Base-by-base conservation (phyloP, 176 grass and related monocot genomes). In the Pontederia paniculata region DNA sequence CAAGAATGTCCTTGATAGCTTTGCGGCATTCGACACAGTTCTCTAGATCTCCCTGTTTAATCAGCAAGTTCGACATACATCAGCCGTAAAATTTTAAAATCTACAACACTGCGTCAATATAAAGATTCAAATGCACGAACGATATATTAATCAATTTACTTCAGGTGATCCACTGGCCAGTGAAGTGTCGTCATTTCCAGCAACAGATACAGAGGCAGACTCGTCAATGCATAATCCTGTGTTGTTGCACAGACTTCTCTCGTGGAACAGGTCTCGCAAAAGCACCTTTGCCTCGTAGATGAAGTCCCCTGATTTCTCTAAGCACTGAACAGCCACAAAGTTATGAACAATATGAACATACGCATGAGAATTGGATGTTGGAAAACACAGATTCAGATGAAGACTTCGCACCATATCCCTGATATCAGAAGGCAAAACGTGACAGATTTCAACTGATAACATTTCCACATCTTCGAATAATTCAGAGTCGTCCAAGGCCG, bases 361-460 rank as follows among this genome's bases (percentile, higher is more conserved):
- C n/a, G 28, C 28, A 37, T 6, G 28, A 5, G 48, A 4, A 50
- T 50, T 5, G 15, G 12, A 50, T 50, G 13, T 1, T 50, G 0
- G 8, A 50, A 50, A 50, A n/a, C 7, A 15, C 48, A n/a, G n/a
- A 17, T 10, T 19, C 18, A 28, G 12, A 25, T 12, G 23, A 9
- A 25, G 23, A 57, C 9, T 57, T 8, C 15, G 13, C 31, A 57
- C 55, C 55, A 28, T 14, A 17, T 10, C 10, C 14, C 16, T 57
- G 23, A 37, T 21, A 16, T 57, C 21, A 57, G 55, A 57, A 31
- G 55, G 55, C 55, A 57, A 15, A 41, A 57, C 28, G 9, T 57
- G 55, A 23, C 55, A 57, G 16, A 28, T 8, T 41, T 57, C 55
- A 31, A 14, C 9, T 57, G 55, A 31, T 1, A 57, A 23, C 23